Conservation (phyloP, 129 eudicot species). For the Tanacetum coccineum region DNA sequence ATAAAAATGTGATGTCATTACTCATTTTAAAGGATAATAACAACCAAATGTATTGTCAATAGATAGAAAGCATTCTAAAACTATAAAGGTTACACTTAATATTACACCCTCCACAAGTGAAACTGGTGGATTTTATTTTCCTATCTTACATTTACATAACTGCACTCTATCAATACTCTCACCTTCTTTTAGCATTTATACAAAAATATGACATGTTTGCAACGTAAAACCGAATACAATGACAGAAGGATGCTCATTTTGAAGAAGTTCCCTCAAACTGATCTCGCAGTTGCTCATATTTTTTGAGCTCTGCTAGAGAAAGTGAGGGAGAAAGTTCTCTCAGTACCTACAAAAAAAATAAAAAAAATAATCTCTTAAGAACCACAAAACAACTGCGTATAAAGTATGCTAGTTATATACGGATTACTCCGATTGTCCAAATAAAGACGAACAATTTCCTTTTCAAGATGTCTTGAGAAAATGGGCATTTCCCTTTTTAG, state of each 20-base stretch:
- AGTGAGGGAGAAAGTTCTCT: slow-evolving; percentile 79
- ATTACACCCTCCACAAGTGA: not conserved
- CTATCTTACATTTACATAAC: slow-evolving; percentile 1
- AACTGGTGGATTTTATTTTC: not conserved
- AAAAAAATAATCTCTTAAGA: not conserved
- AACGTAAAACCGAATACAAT: not conserved
- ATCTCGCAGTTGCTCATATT: slow-evolving; percentile 70
- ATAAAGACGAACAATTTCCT: not conserved
- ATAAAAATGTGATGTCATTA: not conserved
- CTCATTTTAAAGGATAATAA: slow-evolving; percentile 10
- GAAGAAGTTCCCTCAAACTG: slow-evolving; percentile 67
- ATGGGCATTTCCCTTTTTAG: not conserved
- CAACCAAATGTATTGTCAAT: slow-evolving; percentile 12
- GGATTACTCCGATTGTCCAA: not conserved
- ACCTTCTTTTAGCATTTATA: not conserved
- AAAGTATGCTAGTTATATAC: not conserved
- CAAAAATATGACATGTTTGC: slow-evolving; percentile 5
- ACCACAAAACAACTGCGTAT: not conserved
- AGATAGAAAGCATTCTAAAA: slow-evolving; percentile 3
- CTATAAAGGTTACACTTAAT: slow-evolving; percentile 2
- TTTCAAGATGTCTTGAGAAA: not conserved
- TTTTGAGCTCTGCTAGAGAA: slow-evolving; percentile 69
- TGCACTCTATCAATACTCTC: slow-evolving; percentile 3
- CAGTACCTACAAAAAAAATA: slow-evolving; percentile 47
- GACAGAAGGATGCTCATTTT: slow-evolving; percentile 26